phyloP scores from a whole-genome alignment of 2,329 filamentous ascomycete genomes.

The Phaeomoniella chlamydospora region DNA sequence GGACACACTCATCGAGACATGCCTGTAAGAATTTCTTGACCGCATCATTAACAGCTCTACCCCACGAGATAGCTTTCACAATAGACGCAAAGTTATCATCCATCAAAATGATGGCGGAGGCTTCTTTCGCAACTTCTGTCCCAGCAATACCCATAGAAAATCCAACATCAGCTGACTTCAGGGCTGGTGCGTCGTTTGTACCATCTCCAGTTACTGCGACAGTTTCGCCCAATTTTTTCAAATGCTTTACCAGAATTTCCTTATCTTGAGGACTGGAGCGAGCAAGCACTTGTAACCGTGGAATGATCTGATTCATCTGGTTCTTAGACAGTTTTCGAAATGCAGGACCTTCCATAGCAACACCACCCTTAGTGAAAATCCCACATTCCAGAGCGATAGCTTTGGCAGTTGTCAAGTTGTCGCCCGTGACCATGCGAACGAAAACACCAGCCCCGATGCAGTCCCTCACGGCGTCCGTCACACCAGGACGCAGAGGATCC shows the following conservation, averaged over 20 bases:
- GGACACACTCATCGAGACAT: slow-evolving; percentile 28
- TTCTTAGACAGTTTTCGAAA: slow-evolving; percentile 57
- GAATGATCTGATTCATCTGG: slow-evolving; percentile 54
- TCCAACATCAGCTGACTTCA: slow-evolving; percentile 69
- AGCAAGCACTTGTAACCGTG: slow-evolving; percentile 55
- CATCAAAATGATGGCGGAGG: slow-evolving; percentile 74
- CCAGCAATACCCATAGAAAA: slow-evolving; percentile 79
- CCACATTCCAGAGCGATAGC: slow-evolving; percentile 69
- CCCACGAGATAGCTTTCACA: slow-evolving; percentile 71
- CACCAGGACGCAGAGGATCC: slow-evolving; percentile 61
- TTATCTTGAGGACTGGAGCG: slow-evolving; percentile 66
- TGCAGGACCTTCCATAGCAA: slow-evolving; percentile 65
- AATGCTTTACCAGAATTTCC: slow-evolving; percentile 53
- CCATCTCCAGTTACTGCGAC: slow-evolving; percentile 75
- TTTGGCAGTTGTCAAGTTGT: slow-evolving; percentile 66
- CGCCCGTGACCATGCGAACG: slow-evolving; percentile 75
- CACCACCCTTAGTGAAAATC: slow-evolving; percentile 51
- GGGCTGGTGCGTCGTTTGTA: slow-evolving; percentile 68
- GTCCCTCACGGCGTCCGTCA: slow-evolving; percentile 55
- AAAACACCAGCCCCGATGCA: slow-evolving; percentile 66
- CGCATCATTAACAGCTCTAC: slow-evolving; percentile 61
- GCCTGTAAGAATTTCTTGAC: slow-evolving; percentile 57
- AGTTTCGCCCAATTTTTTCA: slow-evolving; percentile 60
- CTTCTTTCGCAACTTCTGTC: slow-evolving; percentile 74
- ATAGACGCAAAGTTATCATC: slow-evolving; percentile 82